Conservation (phyloP, 352 stramenopile species). For the Globisporangium okanoganense region DNA sequence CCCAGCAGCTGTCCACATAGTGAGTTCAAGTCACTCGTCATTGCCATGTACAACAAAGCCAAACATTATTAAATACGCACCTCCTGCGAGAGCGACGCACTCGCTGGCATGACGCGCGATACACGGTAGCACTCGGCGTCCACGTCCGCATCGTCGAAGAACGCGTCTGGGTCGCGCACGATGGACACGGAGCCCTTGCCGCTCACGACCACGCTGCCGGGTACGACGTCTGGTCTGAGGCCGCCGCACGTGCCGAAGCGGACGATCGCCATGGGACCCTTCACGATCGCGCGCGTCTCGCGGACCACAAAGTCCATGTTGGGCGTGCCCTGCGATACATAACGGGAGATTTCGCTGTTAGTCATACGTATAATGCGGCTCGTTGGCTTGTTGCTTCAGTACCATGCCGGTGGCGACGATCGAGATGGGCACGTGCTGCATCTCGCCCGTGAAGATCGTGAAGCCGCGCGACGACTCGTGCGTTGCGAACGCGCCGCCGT, state of each 20-base stretch:
- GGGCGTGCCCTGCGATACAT: conserved; percentile 26
- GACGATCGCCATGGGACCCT: conserved; percentile 49
- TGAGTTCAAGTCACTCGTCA: not conserved
- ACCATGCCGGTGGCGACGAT: conserved; percentile 68
- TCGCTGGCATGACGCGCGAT: conserved; percentile 34
- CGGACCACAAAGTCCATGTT: conserved; percentile 81
- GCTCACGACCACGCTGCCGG: conserved; percentile 52
- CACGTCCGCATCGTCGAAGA: conserved; percentile 24
- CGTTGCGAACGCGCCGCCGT: conserved; percentile 21
- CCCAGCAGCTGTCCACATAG: conserved; percentile 18
- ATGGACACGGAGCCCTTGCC: conserved; percentile 43
- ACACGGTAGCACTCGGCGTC: conserved; percentile 24
- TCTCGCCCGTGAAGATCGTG: conserved; percentile 51
- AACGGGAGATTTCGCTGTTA: not conserved
- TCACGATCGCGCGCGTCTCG: conserved; percentile 45
- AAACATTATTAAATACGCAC: conserved; percentile 8
- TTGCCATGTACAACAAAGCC: not conserved
- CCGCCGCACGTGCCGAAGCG: conserved; percentile 63
- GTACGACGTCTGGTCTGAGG: conserved; percentile 28
- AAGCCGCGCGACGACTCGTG: conserved; percentile 49
- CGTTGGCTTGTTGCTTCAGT: not conserved
- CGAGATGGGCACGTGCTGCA: conserved; percentile 39
- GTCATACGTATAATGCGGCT: not conserved
- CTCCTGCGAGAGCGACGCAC: conserved; percentile 22
- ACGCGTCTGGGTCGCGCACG: conserved; percentile 48